Evolutionary conservation across 257 asterid genomes (phyloP).

Genomic region (Avicennia marina): DNA sequence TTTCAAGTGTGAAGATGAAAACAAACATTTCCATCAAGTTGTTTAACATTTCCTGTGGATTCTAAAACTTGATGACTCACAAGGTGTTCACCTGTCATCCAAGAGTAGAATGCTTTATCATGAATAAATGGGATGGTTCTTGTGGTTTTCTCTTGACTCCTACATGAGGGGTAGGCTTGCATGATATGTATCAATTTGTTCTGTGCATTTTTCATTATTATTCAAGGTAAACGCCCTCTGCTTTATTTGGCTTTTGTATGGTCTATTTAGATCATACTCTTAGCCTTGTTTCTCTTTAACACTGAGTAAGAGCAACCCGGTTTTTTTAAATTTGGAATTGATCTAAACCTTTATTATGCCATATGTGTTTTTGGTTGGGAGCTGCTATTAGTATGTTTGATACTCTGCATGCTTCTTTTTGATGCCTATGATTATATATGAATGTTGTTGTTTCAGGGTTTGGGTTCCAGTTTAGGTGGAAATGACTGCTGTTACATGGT

Average conservation of each 20-base stretch:
- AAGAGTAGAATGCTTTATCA: not conserved
- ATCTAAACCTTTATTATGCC: not conserved
- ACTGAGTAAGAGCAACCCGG: not conserved
- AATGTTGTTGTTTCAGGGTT: conserved; percentile 42
- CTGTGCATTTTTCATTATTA: not conserved
- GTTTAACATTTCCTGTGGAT: not conserved
- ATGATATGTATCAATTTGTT: not conserved
- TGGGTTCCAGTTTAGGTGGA: conserved; percentile 58
- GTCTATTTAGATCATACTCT: too few relatives aligned
- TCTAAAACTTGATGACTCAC: not conserved
- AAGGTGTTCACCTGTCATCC: not conserved
- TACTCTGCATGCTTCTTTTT: not conserved
- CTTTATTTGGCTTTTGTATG: too few relatives aligned
- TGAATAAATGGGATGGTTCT: not conserved
- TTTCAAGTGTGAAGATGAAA: too few relatives aligned
- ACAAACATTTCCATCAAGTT: too few relatives aligned
- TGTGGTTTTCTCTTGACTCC: not conserved
- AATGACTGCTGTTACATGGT: conserved; percentile 76
- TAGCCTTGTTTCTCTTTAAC: too few relatives aligned
- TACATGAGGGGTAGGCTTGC: not conserved
- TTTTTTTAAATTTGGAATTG: not conserved
- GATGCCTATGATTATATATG: conserved; percentile 9
- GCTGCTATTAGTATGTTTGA: too few relatives aligned
- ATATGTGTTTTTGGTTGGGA: not conserved
- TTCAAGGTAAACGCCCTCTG: too few relatives aligned